These are phyloP conservation scores for Podaxis sp. DNA, from an alignment of 768 basidiomycete genomes.

Conservation along the genomic window DNA sequence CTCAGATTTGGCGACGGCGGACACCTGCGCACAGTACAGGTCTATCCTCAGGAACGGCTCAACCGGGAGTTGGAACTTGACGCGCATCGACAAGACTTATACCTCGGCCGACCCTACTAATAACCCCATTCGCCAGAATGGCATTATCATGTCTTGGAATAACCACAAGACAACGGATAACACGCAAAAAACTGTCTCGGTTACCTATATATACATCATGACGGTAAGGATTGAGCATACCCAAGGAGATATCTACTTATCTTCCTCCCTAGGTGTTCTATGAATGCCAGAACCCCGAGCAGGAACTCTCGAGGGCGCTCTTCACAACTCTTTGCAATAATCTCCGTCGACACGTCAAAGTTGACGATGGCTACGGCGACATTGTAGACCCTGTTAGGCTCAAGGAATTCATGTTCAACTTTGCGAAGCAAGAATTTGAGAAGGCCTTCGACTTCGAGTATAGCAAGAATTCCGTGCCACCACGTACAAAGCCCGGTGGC, in stretches of 20 bases:
- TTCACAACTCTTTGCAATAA: background rate
- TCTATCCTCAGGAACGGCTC: background rate
- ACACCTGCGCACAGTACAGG: background rate
- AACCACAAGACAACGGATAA: background rate
- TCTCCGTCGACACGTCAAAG: background rate
- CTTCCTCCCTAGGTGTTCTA: background rate
- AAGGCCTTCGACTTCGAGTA: background rate
- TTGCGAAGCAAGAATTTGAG: background rate
- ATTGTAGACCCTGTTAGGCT: background rate
- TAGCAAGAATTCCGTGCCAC: background rate
- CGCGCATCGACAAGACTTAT: background rate
- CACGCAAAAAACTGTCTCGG: background rate
- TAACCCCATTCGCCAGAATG: background rate
- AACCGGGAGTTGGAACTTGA: background rate
- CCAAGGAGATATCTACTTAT: background rate
- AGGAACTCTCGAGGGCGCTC: background rate
- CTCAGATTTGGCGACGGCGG: background rate
- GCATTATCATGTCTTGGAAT: background rate
- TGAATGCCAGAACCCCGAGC: background rate
- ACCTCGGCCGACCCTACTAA: background rate
- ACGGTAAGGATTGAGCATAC: background rate
- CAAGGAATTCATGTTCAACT: background rate
- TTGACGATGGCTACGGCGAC: background rate
- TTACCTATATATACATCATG: background rate
- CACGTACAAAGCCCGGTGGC: background rate